A percentile compares a stretch with the other conserved stretches of the same genome.
phyloP scores from a whole-genome alignment of 257 asterid species.

The Solanum sejunctum region DNA sequence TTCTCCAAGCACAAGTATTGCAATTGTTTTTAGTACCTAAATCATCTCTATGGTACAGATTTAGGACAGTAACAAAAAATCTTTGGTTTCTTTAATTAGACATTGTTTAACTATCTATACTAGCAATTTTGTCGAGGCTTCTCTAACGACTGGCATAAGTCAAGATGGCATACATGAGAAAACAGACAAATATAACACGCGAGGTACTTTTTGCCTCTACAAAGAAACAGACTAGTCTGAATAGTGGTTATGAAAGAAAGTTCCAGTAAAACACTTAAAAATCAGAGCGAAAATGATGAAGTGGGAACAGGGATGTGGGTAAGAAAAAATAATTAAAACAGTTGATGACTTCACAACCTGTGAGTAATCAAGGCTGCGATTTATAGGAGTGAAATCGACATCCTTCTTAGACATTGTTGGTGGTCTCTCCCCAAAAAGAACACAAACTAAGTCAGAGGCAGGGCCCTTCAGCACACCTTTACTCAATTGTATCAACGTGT shows the following conservation, averaged over 20 bases:
- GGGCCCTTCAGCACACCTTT: constrained; percentile 89
- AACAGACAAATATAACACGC: neutral
- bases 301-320: neutral
- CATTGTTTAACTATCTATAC: neutral
- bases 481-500: constrained; percentile 72
- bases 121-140: neutral
- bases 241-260: neutral
- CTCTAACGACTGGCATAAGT: neutral
- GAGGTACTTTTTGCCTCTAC: neutral
- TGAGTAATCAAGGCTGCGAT: constrained; percentile 74
- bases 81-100: neutral
- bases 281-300: neutral
- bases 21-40: neutral
- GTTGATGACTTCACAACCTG: constrained; percentile 43
- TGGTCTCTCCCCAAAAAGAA: constrained; percentile 77
- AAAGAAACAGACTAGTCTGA: neutral
- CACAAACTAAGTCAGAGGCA: constrained; percentile 87
- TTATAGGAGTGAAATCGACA: constrained; percentile 49
- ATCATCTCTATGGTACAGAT: neutral
- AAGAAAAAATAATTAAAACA: neutral
- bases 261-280: neutral
- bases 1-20: neutral
- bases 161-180: neutral
- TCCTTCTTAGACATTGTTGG: constrained; percentile 64
- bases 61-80: neutral